These are phyloP conservation scores for Talaromyces verruculosus DNA, from an alignment of 2,329 filamentous ascomycete species.

Conservation along the genomic window DNA sequence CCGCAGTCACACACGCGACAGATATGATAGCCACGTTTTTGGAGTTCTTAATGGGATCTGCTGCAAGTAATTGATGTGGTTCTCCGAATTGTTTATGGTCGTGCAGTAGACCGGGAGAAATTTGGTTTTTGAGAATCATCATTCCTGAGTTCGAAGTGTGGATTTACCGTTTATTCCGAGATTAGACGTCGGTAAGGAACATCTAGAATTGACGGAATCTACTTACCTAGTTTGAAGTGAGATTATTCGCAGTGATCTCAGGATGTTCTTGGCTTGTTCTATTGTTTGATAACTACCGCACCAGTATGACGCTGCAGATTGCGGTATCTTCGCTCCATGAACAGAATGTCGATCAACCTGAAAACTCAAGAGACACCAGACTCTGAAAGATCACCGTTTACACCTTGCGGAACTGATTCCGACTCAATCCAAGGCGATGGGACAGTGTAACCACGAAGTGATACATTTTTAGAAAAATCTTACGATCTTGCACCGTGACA, in stretches of 20 bases:
- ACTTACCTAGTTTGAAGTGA: neutral
- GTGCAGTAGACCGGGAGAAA: neutral
- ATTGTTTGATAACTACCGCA: neutral
- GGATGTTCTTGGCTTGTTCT: neutral
- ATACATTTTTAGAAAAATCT: neutral
- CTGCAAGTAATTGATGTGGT: neutral
- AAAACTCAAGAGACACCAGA: neutral
- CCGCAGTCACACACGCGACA: slow-evolving; percentile 3
- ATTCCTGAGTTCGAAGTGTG: neutral
- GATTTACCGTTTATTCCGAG: neutral
- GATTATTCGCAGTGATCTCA: neutral
- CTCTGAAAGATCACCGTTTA: too few species aligned
- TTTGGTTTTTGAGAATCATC: neutral
- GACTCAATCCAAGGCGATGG: neutral
- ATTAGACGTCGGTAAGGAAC: neutral
- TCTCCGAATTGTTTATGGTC: neutral
- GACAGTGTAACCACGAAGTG: neutral
- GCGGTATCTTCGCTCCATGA: neutral
- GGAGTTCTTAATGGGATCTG: neutral
- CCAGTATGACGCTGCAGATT: neutral
- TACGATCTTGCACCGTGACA: slow-evolving; percentile 1
- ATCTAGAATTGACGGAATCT: neutral
- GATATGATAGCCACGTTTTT: slow-evolving; percentile 8
- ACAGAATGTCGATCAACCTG: neutral
- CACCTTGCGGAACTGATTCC: too few species aligned